Evolutionary conservation across 1,139 yeast genomes (phyloP).

Genomic region (Geotrichum reessii): DNA sequence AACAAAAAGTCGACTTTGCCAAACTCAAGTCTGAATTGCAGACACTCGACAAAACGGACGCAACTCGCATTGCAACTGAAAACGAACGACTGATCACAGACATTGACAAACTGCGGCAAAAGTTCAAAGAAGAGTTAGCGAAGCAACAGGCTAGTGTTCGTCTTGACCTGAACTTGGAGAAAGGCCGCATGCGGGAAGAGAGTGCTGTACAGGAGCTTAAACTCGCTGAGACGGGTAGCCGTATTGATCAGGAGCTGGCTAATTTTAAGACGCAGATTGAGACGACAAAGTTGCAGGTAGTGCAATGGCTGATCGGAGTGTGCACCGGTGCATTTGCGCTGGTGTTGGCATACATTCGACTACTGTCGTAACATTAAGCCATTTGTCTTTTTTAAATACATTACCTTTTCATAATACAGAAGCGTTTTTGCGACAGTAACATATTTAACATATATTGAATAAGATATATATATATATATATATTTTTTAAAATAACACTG

Average conservation of each 20-base stretch:
- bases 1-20: conserved; percentile 94
- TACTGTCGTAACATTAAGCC: conserved; percentile 51
- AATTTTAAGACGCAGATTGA: conserved; percentile 94
- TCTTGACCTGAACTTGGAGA: conserved; percentile 83
- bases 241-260: conserved; percentile 91
- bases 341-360: conserved; percentile 81
- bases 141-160: conserved; percentile 87
- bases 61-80: conserved; percentile 74
- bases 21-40: conserved; percentile 86
- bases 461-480: too few species aligned
- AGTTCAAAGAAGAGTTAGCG: conserved; percentile 85
- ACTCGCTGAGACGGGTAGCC: conserved; percentile 88
- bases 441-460: too few species aligned
- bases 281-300: conserved; percentile 88
- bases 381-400: not conserved
- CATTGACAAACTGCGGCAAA: conserved; percentile 76
- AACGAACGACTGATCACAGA: conserved; percentile 82
- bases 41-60: conserved; percentile 81
- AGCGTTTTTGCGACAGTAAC: too few species aligned
- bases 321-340: conserved; percentile 96
- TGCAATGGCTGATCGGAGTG: conserved; percentile 97
- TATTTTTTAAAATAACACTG: too few species aligned
- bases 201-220: conserved; percentile 86
- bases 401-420: not conserved
- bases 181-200: conserved; percentile 93